Conservation (phyloP, 805 yeast genomes). For the Candida dendrica region DNA sequence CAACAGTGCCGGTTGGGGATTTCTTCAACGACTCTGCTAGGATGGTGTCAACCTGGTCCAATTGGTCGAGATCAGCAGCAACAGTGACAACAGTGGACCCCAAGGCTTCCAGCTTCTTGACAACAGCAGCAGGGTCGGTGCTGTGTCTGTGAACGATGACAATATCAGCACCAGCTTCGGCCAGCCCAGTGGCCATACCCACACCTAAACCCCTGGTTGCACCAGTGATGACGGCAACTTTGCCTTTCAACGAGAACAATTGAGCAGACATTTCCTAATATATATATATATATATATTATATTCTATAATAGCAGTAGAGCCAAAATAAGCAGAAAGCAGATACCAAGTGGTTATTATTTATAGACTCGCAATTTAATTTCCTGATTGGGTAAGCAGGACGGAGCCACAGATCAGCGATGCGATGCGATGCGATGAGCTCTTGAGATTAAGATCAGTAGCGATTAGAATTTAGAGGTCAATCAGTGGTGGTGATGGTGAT, state of each 20-base stretch:
- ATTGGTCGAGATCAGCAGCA: slow-evolving; percentile 18
- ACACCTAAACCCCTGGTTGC: slow-evolving; percentile 33
- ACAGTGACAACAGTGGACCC: slow-evolving; percentile 52
- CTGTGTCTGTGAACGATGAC: slow-evolving; percentile 28
- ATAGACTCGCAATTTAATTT: too few species aligned
- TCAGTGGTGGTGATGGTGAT: too few species aligned
- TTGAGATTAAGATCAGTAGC: too few species aligned
- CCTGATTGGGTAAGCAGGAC: too few species aligned
- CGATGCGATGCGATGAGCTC: too few species aligned
- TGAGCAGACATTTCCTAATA: slow-evolving; percentile 34
- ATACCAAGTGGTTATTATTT: too few species aligned
- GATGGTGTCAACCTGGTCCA: slow-evolving; percentile 14
- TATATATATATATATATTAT: too few species aligned
- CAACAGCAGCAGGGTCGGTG: slow-evolving; percentile 11
- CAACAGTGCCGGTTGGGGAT: slow-evolving; percentile 57
- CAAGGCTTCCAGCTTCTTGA: slow-evolving; percentile 35
- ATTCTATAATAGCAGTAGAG: too few species aligned
- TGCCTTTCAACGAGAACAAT: slow-evolving; percentile 72
- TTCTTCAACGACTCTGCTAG: slow-evolving; percentile 40
- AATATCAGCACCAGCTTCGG: slow-evolving; percentile 54
- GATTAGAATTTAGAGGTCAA: too few species aligned
- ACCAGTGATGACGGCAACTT: slow-evolving; percentile 67
- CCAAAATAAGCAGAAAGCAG: too few species aligned
- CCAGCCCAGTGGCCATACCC: slow-evolving; percentile 15
- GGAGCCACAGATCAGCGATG: too few species aligned